phyloP scores from a whole-genome alignment of 2,329 filamentous ascomycete genomes.

The Metarhizium anisopliae region DNA sequence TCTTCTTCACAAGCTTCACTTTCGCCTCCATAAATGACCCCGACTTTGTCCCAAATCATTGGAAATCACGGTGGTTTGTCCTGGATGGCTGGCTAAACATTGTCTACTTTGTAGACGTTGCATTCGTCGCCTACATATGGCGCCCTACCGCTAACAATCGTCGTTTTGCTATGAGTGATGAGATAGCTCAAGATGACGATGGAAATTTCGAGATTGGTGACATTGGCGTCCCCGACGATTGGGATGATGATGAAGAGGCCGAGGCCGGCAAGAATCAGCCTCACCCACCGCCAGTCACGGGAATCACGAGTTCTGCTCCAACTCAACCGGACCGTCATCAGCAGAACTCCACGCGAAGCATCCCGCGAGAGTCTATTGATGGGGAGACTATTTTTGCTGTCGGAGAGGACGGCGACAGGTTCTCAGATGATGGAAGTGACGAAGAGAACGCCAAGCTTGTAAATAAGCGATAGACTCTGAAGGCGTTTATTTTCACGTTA shows the following conservation, averaged over 20 bases:
- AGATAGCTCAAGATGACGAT: conserved; percentile 97
- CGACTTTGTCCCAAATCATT: conserved; percentile 91
- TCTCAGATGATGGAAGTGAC: conserved; percentile 60
- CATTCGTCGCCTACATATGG: conserved; percentile 93
- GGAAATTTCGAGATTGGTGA: conserved; percentile 91
- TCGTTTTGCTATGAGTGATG: conserved; percentile 97
- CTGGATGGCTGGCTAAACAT: conserved; percentile 96
- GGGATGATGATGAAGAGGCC: conserved; percentile 46
- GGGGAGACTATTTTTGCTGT: conserved; percentile 96
- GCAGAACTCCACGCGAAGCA: conserved; percentile 21
- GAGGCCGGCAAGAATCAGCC: conserved; percentile 30
- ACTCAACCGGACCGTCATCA: conserved; percentile 14
- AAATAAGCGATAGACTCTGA: conserved; percentile 25
- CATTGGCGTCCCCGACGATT: conserved; percentile 66
- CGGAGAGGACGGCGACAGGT: conserved; percentile 74
- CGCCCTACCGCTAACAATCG: conserved; percentile 93
- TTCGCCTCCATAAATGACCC: conserved; percentile 79
- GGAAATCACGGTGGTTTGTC: conserved; percentile 96
- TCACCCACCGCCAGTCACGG: conserved; percentile 15
- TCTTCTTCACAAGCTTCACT: conserved; percentile 95
- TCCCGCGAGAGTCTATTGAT: conserved; percentile 52
- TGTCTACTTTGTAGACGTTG: conserved; percentile 89
- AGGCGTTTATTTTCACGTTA: background rate
- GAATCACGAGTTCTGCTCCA: conserved; percentile 14
- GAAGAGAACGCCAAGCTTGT: conserved; percentile 44